Percentiles rank a stretch among this genome's conserved stretches.
Evolutionary conservation across 2,329 filamentous ascomycete species (phyloP).

Genomic region (Cladosporium sp.): DNA sequence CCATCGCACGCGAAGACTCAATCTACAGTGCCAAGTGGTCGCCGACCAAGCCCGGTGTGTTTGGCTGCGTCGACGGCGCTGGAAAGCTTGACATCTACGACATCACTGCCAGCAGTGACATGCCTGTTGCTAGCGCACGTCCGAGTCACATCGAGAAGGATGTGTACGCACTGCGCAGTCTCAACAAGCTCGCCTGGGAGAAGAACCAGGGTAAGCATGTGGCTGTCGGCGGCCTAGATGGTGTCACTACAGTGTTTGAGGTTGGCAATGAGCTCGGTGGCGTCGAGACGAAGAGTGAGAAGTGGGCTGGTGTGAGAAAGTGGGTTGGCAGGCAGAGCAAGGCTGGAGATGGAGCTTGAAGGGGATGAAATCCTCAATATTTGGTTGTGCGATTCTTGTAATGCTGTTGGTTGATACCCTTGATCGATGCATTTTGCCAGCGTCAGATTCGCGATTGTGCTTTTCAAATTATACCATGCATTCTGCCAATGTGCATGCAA

Average conservation of each 20-base stretch:
- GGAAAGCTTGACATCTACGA: conserved; percentile 95
- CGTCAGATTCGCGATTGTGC: no score
- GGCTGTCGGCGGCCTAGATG: conserved; percentile 88
- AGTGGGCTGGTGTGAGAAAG: conserved; percentile 92
- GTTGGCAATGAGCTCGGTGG: conserved; percentile 78
- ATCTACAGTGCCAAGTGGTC: conserved; percentile 97
- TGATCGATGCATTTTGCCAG: not conserved
- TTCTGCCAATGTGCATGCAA: no score
- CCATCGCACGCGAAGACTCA: conserved; percentile 90
- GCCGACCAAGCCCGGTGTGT: conserved; percentile 87
- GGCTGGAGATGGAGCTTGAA: not conserved
- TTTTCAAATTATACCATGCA: no score
- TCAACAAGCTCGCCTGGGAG: conserved; percentile 96
- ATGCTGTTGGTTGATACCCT: not conserved
- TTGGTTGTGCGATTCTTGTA: not conserved
- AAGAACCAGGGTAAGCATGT: conserved; percentile 79
- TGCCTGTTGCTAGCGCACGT: conserved; percentile 72
- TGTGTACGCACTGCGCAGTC: conserved; percentile 57
- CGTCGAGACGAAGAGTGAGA: conserved; percentile 76
- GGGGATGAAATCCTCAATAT: not conserved
- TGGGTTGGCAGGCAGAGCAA: conserved; percentile 57
- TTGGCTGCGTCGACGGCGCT: conserved; percentile 88
- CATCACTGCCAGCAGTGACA: conserved; percentile 84
- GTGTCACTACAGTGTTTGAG: conserved; percentile 87
- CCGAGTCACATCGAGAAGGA: conserved; percentile 34